Evolutionary conservation across 148 eudicot genomes (phyloP), one percentile per base, ranked within the genome.

Genomic region (Oxyria digyna): DNA sequence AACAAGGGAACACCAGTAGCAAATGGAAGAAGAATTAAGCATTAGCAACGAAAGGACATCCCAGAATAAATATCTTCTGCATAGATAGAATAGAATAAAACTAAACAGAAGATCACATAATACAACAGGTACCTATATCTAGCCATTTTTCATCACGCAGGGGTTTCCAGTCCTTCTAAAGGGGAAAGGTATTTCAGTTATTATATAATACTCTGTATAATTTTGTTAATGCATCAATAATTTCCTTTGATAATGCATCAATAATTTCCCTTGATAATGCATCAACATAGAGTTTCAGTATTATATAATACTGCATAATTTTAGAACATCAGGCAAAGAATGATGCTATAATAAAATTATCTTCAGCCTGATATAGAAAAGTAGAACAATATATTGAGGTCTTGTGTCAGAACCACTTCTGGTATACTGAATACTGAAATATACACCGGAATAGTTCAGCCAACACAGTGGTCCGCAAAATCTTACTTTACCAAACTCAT

Each of bases 401-500:
- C 1, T 10, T 42, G 45, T 10, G 45, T 33, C 6, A 11, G 1
- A 8, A 40, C 42, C 9, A 40, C 42, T 40, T 40, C 0, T 40
- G 42, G 6, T 40, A 8, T 40, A 40, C 45, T 42, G 45, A 42
- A 42, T 42, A 10, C 45, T 42, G 45, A 42, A 42, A 42, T 42
- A 42, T 42, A 10, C 45, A 42, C 45, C 3, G 11, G 79, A 35
- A 72, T 82, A 71, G 78, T 42, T 42, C 10, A 40, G 42, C 42
- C 9, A 6, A 42, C 45, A 42, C 15, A 42, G 15, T 10, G 45
- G 15, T 42, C 45, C 1, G 8, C 21, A 18, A 18, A 49, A 49
- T 21, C 24, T 20, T 20, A 49, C 55, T 18, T 18, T 49, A 21
- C 27, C 55, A 24, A 20, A 20, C 55, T 49, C 55, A 7, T 49